Conservation (phyloP, 1,139 yeast species). For the Hyphopichia buzzinii region DNA sequence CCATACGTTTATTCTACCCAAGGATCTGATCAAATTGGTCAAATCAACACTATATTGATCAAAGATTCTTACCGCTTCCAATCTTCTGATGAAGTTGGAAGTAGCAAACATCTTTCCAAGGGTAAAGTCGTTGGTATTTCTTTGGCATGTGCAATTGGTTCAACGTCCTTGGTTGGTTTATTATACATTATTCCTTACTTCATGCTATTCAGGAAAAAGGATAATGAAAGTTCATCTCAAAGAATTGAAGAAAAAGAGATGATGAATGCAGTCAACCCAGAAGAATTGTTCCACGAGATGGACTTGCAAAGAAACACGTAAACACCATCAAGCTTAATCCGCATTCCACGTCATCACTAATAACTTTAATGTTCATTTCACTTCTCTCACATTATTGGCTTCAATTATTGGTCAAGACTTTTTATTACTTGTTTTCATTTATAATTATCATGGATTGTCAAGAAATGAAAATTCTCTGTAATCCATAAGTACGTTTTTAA, state of each 20-base stretch:
- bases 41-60: constrained; percentile 31
- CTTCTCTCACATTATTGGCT: no score
- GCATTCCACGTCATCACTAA: no score
- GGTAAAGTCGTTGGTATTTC: constrained; percentile 90
- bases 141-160: constrained; percentile 82
- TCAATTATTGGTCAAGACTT: no score
- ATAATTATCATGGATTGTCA: no score
- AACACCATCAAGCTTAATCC: no score
- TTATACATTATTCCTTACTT: constrained; percentile 57
- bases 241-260: constrained; percentile 67
- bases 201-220: constrained; percentile 44
- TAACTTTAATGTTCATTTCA: neutral
- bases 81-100: constrained; percentile 35
- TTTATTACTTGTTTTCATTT: no score
- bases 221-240: constrained; percentile 28
- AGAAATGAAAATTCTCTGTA: no score
- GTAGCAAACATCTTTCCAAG: constrained; percentile 23
- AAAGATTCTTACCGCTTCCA: constrained; percentile 37
- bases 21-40: constrained; percentile 24
- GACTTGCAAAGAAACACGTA: constrained; percentile 38
- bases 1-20: constrained; percentile 53
- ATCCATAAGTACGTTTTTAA: no score
- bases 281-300: constrained; percentile 58
- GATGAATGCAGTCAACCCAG: constrained; percentile 67
- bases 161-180: constrained; percentile 66